Conservation (phyloP, 2,329 filamentous ascomycete species). For the Aureobasidium sp. region DNA sequence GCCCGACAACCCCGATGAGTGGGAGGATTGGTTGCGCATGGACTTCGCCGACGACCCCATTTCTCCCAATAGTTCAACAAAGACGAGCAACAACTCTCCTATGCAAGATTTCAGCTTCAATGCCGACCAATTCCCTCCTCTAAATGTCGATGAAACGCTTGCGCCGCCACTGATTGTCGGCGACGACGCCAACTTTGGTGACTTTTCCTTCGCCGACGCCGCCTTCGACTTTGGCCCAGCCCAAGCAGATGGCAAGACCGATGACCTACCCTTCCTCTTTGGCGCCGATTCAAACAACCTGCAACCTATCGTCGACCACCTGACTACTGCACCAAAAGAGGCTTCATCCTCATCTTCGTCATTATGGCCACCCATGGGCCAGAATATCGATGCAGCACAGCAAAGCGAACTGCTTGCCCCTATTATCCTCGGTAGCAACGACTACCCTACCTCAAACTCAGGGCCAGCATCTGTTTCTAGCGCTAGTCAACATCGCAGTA, state of each 20-base stretch:
- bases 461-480: not conserved
- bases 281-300: conserved; percentile 14
- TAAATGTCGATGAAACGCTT: conserved; percentile 22
- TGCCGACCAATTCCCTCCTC: conserved; percentile 21
- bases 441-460: conserved; percentile 8
- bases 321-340: conserved; percentile 21
- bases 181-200: conserved; percentile 26
- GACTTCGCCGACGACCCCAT: conserved; percentile 32
- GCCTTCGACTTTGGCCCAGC: conserved; percentile 25
- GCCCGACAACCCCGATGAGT: conserved; percentile 29
- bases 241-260: conserved; percentile 8
- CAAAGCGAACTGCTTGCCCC: conserved; percentile 3
- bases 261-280: conserved; percentile 17
- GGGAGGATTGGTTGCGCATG: conserved; percentile 45
- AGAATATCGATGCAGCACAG: conserved; percentile 10
- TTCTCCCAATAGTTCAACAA: conserved; percentile 29
- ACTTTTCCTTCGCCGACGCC: conserved; percentile 22
- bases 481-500: conserved; percentile 14
- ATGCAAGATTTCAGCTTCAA: conserved; percentile 23
- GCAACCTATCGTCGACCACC: conserved; percentile 19
- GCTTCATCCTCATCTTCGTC: not conserved
- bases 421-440: conserved; percentile 12
- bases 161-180: conserved; percentile 29
- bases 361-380: not conserved
- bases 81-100: conserved; percentile 30